Percentiles rank a stretch among this genome's conserved stretches.
phyloP scores from a whole-genome alignment of 2,329 filamentous ascomycete species.

The Cylindrodendrum hubeiense region DNA sequence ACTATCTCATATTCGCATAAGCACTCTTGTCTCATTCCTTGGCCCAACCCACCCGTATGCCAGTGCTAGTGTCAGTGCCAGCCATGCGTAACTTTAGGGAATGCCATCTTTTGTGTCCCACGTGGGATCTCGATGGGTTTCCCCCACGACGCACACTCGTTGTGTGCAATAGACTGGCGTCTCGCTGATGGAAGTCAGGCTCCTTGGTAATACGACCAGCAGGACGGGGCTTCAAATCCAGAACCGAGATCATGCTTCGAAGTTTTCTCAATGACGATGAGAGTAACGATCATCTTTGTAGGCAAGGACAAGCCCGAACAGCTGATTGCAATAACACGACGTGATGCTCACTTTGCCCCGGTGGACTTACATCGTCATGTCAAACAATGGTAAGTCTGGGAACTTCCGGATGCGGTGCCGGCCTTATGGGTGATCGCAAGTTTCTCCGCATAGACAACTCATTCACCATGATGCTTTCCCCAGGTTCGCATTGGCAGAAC shows the following conservation, averaged over 20 bases:
- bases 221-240: neutral
- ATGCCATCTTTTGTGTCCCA: neutral
- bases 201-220: neutral
- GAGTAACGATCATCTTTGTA: neutral
- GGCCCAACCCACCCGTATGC: neutral
- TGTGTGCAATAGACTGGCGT: neutral
- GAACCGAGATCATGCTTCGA: neutral
- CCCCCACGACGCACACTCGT: neutral
- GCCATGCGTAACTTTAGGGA: neutral
- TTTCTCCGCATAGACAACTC: conserved; percentile 8
- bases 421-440: neutral
- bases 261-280: neutral
- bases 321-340: neutral
- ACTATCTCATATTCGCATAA: neutral
- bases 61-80: neutral
- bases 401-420: neutral
- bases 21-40: neutral
- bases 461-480: conserved; percentile 7
- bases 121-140: neutral
- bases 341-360: neutral
- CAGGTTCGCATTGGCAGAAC: neutral
- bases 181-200: neutral
- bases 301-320: neutral
- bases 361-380: neutral
- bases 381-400: neutral